Conservation (phyloP, 768 basidiomycete species). For the Tulasnella sp. region DNA sequence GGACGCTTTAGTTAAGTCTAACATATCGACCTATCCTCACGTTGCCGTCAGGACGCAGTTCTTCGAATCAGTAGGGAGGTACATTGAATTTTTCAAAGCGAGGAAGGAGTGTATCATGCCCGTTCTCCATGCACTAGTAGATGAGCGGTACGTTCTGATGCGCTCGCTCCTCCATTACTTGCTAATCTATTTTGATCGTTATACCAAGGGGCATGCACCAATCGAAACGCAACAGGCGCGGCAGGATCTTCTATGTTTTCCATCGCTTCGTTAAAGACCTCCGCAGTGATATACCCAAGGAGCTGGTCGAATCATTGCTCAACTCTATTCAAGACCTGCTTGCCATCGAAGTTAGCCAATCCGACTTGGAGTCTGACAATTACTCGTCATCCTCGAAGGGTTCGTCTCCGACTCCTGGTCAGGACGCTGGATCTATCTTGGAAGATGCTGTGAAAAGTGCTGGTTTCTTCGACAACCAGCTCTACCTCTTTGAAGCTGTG, state of each 20-base stretch:
- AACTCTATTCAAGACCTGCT: constrained; percentile 69
- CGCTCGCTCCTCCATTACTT: not conserved
- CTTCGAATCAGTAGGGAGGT: constrained; percentile 87
- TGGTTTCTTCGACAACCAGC: constrained; percentile 71
- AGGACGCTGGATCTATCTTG: constrained; percentile 36
- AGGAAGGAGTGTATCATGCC: constrained; percentile 82
- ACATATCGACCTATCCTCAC: constrained; percentile 74
- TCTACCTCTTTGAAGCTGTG: constrained; percentile 88
- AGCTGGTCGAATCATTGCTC: constrained; percentile 61
- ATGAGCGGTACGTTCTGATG: constrained; percentile 47
- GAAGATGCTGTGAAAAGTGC: constrained; percentile 69
- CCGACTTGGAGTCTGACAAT: constrained; percentile 64
- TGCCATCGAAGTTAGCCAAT: constrained; percentile 60
- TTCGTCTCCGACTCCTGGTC: constrained; percentile 33
- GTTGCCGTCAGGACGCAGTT: constrained; percentile 78
- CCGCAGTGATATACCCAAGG: constrained; percentile 61
- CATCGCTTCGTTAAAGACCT: constrained; percentile 82
- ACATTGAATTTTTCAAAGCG: constrained; percentile 93
- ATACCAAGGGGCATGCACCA: constrained; percentile 73
- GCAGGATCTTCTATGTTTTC: constrained; percentile 86
- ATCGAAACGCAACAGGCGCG: constrained; percentile 51
- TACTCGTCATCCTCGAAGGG: constrained; percentile 17
- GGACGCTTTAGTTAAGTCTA: constrained; percentile 69
- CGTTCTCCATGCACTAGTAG: constrained; percentile 80
- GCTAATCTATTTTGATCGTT: constrained; percentile 5